phyloP scores from a whole-genome alignment of 805 yeast genomes.

The Starmerella khaoyaiensis region DNA sequence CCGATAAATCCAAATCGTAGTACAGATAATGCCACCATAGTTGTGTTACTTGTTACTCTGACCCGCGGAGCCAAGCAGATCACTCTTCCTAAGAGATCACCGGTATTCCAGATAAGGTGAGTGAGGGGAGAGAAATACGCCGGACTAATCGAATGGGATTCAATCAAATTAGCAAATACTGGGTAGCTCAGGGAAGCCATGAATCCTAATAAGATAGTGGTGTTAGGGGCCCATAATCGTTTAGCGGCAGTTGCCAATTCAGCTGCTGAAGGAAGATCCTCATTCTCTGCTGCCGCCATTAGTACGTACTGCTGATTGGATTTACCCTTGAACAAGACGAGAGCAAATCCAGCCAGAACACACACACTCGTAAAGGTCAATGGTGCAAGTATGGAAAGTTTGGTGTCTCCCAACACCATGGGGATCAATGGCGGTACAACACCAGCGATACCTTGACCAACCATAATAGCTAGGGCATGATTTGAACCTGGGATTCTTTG shows the following conservation, averaged over 20 bases:
- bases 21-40: conserved; percentile 42
- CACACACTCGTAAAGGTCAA: conserved; percentile 26
- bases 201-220: conserved; percentile 62
- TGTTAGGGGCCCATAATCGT: conserved; percentile 43
- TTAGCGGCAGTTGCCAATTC: conserved; percentile 2
- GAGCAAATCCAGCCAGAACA: conserved; percentile 11
- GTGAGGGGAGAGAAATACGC: conserved; percentile 58
- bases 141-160: conserved; percentile 34
- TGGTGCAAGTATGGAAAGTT: conserved; percentile 40
- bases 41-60: conserved; percentile 34
- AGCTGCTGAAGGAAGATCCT: not conserved
- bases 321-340: conserved; percentile 8
- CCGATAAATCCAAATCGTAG: conserved; percentile 50
- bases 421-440: conserved; percentile 72
- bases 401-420: conserved; percentile 38
- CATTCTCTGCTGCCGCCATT: conserved; percentile 12
- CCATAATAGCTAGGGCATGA: conserved; percentile 54
- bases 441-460: conserved; percentile 91
- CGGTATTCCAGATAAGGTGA: conserved; percentile 76
- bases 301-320: conserved; percentile 10
- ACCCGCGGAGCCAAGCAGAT: conserved; percentile 38
- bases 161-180: conserved; percentile 67
- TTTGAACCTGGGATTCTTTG: conserved; percentile 32
- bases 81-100: conserved; percentile 72
- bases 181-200: conserved; percentile 70